Base-by-base conservation (phyloP, 192 early-diverging fungal genomes). In the Allomyces arbusculus region DNA sequence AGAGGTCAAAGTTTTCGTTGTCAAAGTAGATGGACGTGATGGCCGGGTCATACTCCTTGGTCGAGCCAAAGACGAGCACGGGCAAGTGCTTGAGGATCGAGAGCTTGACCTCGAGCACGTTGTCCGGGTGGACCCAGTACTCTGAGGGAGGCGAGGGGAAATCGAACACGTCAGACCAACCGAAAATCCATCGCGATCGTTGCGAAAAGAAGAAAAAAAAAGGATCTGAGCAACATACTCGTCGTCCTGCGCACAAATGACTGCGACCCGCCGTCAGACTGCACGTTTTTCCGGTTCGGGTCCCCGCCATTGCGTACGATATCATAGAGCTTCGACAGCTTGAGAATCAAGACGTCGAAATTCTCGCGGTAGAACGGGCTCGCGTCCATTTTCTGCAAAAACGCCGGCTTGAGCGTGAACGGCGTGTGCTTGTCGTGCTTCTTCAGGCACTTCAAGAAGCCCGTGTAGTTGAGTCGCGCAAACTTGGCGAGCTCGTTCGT, bases 401-500 rank as follows among this genome's bases (percentile, higher is more conserved):
- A 87, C 78, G 90, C 72, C 26, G 89, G 82, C 73, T 88, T 77
- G 28, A 98, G 75, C 40, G 82, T 75, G 70, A 84, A 90, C 10
- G 78, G 82, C 55, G 93, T 92, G 77, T 91, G 86, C 84, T 95
- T 94, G 78, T 99, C 94, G 74, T 99, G 95, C 77, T 99, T 99
- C 77, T 99, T 99, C 73, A 99, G 81, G 70, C 97, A 95, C 80
- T 95, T 87, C 44, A 87, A 77, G 65, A 91, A 87, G 24, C 86
- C 89, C 11, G 89, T 86, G 72, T 87, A 91, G 78, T 91, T 91
- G 68, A 88, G 78, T 16, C 87, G 77, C 14, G 83, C 82, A 67
- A 81, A 91, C 67, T 83, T 84, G 45, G 87, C 81, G 61, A 91
- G 73, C 70, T 87, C 83, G 67, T 89, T 88, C 33, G 89, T 79